phyloP scores from a whole-genome alignment of 495 filamentous ascomycete genomes.

The Talaromyces ruber region DNA sequence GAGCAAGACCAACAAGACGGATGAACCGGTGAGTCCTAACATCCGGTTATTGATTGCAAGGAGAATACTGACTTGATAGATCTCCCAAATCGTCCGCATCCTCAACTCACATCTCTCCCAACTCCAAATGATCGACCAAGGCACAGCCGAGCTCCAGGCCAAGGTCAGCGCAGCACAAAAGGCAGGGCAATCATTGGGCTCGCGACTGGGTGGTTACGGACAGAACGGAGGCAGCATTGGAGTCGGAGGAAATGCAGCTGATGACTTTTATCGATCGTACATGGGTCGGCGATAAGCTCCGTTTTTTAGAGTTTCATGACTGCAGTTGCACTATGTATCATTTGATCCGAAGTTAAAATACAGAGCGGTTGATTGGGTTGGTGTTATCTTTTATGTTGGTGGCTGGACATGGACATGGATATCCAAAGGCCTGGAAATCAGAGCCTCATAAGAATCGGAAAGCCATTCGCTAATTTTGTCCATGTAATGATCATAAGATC shows the following conservation, averaged over 20 bases:
- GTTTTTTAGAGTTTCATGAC: not conserved
- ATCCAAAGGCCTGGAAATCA: not conserved
- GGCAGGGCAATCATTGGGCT: constrained; percentile 56
- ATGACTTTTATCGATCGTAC: constrained; percentile 77
- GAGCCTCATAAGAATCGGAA: not conserved
- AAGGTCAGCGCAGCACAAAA: constrained; percentile 77
- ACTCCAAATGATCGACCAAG: constrained; percentile 84
- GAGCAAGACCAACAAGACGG: constrained; percentile 77
- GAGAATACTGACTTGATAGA: constrained; percentile 34
- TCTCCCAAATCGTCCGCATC: constrained; percentile 88
- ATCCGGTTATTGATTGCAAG: not conserved
- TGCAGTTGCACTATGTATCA: not conserved
- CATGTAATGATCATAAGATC: not conserved
- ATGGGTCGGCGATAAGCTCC: constrained; percentile 48
- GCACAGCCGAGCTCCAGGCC: constrained; percentile 65
- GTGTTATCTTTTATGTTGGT: not conserved
- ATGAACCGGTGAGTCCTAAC: constrained; percentile 75
- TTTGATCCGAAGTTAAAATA: not conserved
- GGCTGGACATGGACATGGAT: not conserved
- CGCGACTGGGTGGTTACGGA: constrained; percentile 52
- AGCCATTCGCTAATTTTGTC: not conserved
- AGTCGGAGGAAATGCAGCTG: constrained; percentile 52
- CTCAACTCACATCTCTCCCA: constrained; percentile 85
- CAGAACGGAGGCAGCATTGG: constrained; percentile 35
- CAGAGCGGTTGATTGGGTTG: not conserved